Percentiles rank a stretch among this genome's conserved stretches.
phyloP scores from a whole-genome alignment of 805 yeast genomes.

The Candida golubevii region DNA sequence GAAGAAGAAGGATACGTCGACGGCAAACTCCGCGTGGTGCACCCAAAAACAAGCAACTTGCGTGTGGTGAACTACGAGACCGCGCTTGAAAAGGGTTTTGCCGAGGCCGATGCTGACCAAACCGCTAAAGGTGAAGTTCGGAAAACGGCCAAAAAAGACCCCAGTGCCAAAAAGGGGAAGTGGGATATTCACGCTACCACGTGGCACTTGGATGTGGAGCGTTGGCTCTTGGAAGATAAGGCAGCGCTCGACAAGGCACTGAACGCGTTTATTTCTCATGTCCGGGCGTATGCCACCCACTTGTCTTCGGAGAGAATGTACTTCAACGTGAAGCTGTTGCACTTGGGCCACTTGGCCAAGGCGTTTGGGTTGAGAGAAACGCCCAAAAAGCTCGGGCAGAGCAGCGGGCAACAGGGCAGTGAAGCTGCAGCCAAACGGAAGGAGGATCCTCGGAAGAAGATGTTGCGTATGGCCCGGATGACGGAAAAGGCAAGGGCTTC shows the following conservation, averaged over 20 bases:
- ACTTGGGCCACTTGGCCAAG: slow-evolving; percentile 94
- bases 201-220: slow-evolving; percentile 87
- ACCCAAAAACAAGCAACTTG: slow-evolving; percentile 34
- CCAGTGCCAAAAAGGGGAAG: slow-evolving; percentile 39
- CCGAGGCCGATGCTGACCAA: slow-evolving; percentile 16
- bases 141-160: slow-evolving; percentile 16
- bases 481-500: slow-evolving; percentile 59
- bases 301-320: slow-evolving; percentile 69
- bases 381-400: slow-evolving; percentile 71
- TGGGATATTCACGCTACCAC: slow-evolving; percentile 97
- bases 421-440: slow-evolving; percentile 40
- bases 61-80: slow-evolving; percentile 33
- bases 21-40: slow-evolving; percentile 38
- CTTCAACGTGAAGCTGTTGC: slow-evolving; percentile 79
- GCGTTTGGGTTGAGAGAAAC: slow-evolving; percentile 92
- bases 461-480: slow-evolving; percentile 71
- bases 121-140: slow-evolving; percentile 15
- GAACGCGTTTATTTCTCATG: slow-evolving; percentile 80
- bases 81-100: slow-evolving; percentile 32
- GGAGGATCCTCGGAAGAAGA: slow-evolving; percentile 65
- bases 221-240: slow-evolving; percentile 75
- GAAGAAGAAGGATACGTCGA: slow-evolving; percentile 80
- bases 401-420: slow-evolving; percentile 20
- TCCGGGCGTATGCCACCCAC: slow-evolving; percentile 96
- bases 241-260: slow-evolving; percentile 61